Conservation (phyloP, 1,139 yeast species). For the Pneumocystis carinii region DNA sequence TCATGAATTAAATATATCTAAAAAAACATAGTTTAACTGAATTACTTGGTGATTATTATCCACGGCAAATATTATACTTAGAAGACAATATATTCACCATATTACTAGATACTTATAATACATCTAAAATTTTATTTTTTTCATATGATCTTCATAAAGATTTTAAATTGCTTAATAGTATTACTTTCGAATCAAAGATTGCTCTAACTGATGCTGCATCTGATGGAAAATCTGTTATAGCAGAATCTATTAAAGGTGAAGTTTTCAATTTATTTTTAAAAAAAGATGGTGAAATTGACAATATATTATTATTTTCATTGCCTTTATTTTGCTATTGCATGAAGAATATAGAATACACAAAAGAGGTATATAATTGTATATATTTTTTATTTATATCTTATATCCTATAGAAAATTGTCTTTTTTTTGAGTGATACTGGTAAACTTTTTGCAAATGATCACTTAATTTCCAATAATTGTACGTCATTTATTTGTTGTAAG, state of each 20-base stretch:
- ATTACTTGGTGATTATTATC: not conserved
- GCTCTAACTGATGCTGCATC: not conserved
- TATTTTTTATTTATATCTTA: not conserved
- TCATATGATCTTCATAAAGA: not conserved
- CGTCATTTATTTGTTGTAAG: slow-evolving; percentile 65
- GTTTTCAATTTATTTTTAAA: not conserved
- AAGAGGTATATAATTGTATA: slow-evolving; percentile 8
- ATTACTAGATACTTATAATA: not conserved
- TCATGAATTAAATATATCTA: not conserved
- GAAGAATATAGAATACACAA: slow-evolving; percentile 5
- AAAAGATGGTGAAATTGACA: not conserved
- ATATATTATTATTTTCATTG: not conserved
- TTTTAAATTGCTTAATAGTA: not conserved
- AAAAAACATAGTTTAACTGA: not conserved
- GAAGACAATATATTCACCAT: not conserved
- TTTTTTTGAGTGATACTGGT: slow-evolving; percentile 63
- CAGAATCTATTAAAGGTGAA: slow-evolving; percentile 1
- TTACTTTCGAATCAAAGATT: not conserved
- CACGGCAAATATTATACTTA: not conserved
- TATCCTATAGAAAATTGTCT: slow-evolving; percentile 27
- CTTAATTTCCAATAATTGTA: slow-evolving; percentile 60
- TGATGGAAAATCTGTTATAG: slow-evolving; percentile 1
- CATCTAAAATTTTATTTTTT: not conserved
- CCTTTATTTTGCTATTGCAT: not conserved
- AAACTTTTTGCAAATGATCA: slow-evolving; percentile 51